Evolutionary conservation across 345 rosid genomes (phyloP).

Genomic region (Adansonia digitata): DNA sequence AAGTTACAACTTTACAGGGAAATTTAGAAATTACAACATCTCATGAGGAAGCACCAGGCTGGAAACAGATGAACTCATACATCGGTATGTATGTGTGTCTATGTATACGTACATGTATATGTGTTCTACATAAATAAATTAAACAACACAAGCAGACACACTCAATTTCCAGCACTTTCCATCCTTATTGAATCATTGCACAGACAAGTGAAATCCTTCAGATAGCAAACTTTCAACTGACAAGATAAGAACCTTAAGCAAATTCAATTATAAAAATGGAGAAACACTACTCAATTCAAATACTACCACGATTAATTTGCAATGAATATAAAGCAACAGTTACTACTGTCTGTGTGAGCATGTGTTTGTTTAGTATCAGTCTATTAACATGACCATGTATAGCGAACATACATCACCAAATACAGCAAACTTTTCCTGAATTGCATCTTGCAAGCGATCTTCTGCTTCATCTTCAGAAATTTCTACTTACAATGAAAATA

Average conservation of each 20-base stretch:
- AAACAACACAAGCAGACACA: not conserved
- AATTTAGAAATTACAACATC: not conserved
- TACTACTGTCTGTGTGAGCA: not conserved
- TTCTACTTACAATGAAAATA: slow-evolving; percentile 45
- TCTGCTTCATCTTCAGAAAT: slow-evolving; percentile 98
- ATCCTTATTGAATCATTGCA: not conserved
- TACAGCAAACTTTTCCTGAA: slow-evolving; percentile 92
- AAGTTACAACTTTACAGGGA: not conserved
- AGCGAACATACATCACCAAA: slow-evolving; percentile 82
- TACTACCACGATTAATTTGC: not conserved
- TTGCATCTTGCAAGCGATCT: slow-evolving; percentile 86
- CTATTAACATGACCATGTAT: not conserved
- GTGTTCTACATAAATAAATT: not conserved
- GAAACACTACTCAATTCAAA: not conserved
- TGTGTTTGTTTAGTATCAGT: not conserved
- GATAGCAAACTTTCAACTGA: not conserved
- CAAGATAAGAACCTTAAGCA: not conserved
- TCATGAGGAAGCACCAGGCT: not conserved
- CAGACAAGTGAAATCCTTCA: not conserved
- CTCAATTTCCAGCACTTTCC: not conserved
- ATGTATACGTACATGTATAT: not conserved
- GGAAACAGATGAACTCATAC: not conserved
- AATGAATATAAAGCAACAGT: not conserved
- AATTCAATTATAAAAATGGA: not conserved
- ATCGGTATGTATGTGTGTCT: not conserved